Conservation (phyloP, 257 asterid species). For the Sherardia arvensis region DNA sequence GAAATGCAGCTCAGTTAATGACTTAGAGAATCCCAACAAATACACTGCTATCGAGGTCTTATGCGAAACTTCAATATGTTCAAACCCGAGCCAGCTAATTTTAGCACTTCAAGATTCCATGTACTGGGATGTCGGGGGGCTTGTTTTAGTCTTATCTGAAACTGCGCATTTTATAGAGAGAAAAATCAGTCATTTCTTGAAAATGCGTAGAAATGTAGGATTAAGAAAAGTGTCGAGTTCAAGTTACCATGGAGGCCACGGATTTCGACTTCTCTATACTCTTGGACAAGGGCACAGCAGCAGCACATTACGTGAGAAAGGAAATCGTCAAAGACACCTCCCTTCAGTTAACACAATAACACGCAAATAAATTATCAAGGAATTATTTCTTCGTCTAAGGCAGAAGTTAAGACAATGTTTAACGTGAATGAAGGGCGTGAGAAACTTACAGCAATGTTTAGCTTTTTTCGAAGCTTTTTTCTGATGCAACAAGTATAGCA, state of each 20-base stretch:
- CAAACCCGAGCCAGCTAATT: slow-evolving; percentile 3
- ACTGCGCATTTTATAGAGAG: slow-evolving; percentile 28
- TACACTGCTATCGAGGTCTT: neutral
- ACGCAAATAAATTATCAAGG: too few relatives aligned
- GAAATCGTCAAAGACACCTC: slow-evolving; percentile 75
- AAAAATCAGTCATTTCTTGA: neutral
- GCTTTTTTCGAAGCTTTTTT: slow-evolving; percentile 54
- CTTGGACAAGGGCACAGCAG: slow-evolving; percentile 95
- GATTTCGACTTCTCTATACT: slow-evolving; percentile 70
- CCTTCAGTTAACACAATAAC: too few relatives aligned
- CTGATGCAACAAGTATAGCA: slow-evolving; percentile 92
- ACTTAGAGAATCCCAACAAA: slow-evolving; percentile 3
- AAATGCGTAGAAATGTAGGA: neutral
- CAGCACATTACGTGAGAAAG: slow-evolving; percentile 89
- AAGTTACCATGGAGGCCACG: slow-evolving; percentile 50
- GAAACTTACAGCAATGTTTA: slow-evolving; percentile 52
- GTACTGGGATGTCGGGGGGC: slow-evolving; percentile 64
- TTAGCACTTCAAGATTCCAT: slow-evolving; percentile 46
- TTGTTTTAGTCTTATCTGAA: slow-evolving; percentile 34
- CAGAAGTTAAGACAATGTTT: neutral
- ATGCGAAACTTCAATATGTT: neutral
- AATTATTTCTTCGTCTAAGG: neutral
- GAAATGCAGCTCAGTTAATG: slow-evolving; percentile 1
- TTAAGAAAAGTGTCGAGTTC: neutral
- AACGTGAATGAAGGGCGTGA: neutral